phyloP scores from a whole-genome alignment of 2,329 filamentous ascomycete genomes.

The Colletotrichum graminicola region DNA sequence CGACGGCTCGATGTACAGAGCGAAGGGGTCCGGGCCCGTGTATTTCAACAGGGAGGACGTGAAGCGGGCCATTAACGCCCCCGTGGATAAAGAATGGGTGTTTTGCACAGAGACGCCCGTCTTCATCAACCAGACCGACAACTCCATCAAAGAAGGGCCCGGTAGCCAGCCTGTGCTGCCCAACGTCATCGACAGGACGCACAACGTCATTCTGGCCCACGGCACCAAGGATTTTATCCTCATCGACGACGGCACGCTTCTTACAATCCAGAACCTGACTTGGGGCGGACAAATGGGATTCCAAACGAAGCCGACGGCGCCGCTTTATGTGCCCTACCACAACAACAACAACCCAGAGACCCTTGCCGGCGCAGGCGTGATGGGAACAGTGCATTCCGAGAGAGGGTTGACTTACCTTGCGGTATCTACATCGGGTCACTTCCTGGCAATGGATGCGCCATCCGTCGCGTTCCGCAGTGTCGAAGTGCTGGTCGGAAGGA shows the following conservation, averaged over 20 bases:
- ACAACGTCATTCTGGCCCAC: conserved; percentile 80
- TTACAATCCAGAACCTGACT: conserved; percentile 85
- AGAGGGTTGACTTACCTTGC: conserved; percentile 79
- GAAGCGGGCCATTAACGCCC: conserved; percentile 76
- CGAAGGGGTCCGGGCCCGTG: conserved; percentile 67
- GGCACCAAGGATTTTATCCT: conserved; percentile 78
- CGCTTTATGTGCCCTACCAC: conserved; percentile 75
- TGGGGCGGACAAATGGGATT: conserved; percentile 81
- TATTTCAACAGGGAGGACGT: conserved; percentile 81
- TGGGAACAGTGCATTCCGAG: conserved; percentile 80
- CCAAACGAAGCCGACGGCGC: conserved; percentile 67
- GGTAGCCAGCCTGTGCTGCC: conserved; percentile 72
- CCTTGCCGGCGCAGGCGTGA: conserved; percentile 70
- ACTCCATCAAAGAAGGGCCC: conserved; percentile 56
- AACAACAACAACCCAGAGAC: conserved; percentile 54
- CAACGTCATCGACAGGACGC: conserved; percentile 77
- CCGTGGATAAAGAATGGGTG: conserved; percentile 52
- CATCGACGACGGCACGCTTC: conserved; percentile 75
- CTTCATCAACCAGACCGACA: conserved; percentile 60
- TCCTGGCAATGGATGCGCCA: conserved; percentile 76
- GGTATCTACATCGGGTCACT: conserved; percentile 75
- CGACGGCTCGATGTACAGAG: conserved; percentile 72
- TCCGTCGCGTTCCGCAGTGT: conserved; percentile 77
- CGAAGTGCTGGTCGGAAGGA: conserved; percentile 80
- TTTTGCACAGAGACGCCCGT: conserved; percentile 59